A percentile compares a stretch with the other conserved stretches of the same genome.
Evolutionary conservation across 176 grass and related monocot species (phyloP).

Genomic region (Oryza punctata): DNA sequence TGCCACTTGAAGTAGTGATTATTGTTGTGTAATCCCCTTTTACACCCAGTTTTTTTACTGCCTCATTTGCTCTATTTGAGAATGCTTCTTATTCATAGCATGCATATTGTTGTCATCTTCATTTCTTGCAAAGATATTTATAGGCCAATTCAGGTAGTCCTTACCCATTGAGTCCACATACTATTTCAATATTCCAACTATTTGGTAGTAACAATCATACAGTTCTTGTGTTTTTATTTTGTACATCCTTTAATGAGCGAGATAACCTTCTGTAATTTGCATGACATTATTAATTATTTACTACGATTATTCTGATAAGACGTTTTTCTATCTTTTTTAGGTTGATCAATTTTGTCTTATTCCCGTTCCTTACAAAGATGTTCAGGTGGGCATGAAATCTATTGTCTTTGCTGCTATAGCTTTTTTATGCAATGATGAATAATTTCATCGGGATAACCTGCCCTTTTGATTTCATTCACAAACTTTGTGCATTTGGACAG

Average conservation of each 20-base stretch:
- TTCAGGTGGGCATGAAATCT: slow-evolving; percentile 59
- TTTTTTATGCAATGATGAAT: slow-evolving; percentile 30
- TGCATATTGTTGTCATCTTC: not conserved
- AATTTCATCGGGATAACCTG: slow-evolving; percentile 15
- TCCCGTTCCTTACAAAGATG: slow-evolving; percentile 75
- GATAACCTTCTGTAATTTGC: not conserved
- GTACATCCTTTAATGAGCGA: slow-evolving; percentile 9
- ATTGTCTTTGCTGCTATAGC: slow-evolving; percentile 28
- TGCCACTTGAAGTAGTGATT: not conserved
- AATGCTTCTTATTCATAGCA: not conserved
- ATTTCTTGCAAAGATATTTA: not conserved
- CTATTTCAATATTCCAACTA: not conserved
- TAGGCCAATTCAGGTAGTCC: not conserved
- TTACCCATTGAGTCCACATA: not conserved
- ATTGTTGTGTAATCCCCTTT: slow-evolving; percentile 8
- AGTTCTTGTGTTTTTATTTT: slow-evolving; percentile 11
- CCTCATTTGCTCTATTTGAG: not conserved
- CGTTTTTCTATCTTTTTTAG: slow-evolving; percentile 48
- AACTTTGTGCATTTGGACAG: slow-evolving; percentile 44
- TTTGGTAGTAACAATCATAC: not conserved
- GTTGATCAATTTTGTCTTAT: slow-evolving; percentile 85
- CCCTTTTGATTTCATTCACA: not conserved
- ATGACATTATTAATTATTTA: not conserved
- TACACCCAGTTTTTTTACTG: not conserved
- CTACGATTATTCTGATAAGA: slow-evolving; percentile 36